phyloP scores from a whole-genome alignment of 805 yeast genomes.

The Cyberlindnera mrakii region DNA sequence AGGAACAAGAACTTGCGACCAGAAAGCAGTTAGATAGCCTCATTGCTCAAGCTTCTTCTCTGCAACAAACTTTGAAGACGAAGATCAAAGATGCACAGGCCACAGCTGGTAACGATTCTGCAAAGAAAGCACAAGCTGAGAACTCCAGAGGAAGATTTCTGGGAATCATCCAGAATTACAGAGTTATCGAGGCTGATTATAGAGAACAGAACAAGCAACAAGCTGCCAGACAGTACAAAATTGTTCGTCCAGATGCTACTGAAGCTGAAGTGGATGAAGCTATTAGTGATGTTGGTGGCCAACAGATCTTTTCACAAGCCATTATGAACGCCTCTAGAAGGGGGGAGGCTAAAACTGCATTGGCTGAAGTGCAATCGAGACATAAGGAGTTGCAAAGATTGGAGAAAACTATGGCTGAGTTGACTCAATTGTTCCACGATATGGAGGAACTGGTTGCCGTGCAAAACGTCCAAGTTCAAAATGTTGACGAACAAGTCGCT shows the following conservation, averaged over 20 bases:
- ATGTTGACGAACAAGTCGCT: conserved; percentile 72
- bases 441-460: conserved; percentile 95
- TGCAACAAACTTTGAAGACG: conserved; percentile 68
- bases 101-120: conserved; percentile 61
- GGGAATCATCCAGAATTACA: conserved; percentile 79
- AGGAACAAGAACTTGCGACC: conserved; percentile 59
- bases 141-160: conserved; percentile 80
- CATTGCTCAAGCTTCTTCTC: conserved; percentile 69
- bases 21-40: conserved; percentile 74
- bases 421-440: conserved; percentile 90
- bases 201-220: conserved; percentile 78
- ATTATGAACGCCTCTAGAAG: conserved; percentile 78
- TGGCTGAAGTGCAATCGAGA: conserved; percentile 92
- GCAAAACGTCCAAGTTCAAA: conserved; percentile 84
- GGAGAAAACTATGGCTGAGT: conserved; percentile 92
- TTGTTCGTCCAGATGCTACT: conserved; percentile 82
- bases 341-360: conserved; percentile 92
- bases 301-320: conserved; percentile 93
- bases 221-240: conserved; percentile 88
- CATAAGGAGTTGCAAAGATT: conserved; percentile 92
- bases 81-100: conserved; percentile 75
- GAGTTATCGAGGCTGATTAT: conserved; percentile 80
- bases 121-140: conserved; percentile 88
- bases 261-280: conserved; percentile 81
- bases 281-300: conserved; percentile 76